Base-by-base conservation (phyloP, 257 asterid species). In the Solanum verrucosum region DNA sequence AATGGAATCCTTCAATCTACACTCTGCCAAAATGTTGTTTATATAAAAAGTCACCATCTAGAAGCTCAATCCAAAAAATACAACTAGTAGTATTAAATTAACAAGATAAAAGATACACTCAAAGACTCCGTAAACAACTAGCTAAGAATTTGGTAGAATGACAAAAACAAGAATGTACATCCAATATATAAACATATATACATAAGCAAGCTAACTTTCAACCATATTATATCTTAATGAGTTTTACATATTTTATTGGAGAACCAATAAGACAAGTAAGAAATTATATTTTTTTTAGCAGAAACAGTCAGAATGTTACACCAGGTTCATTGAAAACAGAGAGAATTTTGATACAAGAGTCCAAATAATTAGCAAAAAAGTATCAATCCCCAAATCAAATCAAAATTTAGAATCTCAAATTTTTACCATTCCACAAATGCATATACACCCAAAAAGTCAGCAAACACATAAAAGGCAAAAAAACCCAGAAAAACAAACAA, bases 261-360 rank as follows among this genome's bases (percentile, higher is more conserved):
- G 67, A 79, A 21, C 49, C 12, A 74, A 35, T 34, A 67, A 20
- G 70, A 68, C 84, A 75, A 37, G 21, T 13, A 86, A 33, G 70
- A 88, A 67, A 65, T 5, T 7, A 77, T 73, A 60, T 74, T 49
- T 42, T 79, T 44, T 81, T 49, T 8, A 84, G 70, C 88, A 87
- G 68, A 91, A 90, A 90, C 44, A 88, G 60, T 83, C 87, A 85
- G 68, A 87, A 93, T 27, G 74, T 88, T 72, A 37, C 90, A 88
- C 90, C 88, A 89, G 31, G 87, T 87, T 37, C 87, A 88, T 89
- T 77, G 63, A 81, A 83, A 70, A 75, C 65, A 72, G 65, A 38
- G 40, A 38, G 10, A 70, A 73, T 46, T 35, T n/a, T 73, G 46
- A 31, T 90, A 79, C 0, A 42, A 44, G 10, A 79, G 67, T 79